Percentiles rank a stretch among this genome's conserved stretches.
These are phyloP conservation scores for Lipomyces kockii DNA, from an alignment of 805 yeast genomes.

Conservation along the genomic window DNA sequence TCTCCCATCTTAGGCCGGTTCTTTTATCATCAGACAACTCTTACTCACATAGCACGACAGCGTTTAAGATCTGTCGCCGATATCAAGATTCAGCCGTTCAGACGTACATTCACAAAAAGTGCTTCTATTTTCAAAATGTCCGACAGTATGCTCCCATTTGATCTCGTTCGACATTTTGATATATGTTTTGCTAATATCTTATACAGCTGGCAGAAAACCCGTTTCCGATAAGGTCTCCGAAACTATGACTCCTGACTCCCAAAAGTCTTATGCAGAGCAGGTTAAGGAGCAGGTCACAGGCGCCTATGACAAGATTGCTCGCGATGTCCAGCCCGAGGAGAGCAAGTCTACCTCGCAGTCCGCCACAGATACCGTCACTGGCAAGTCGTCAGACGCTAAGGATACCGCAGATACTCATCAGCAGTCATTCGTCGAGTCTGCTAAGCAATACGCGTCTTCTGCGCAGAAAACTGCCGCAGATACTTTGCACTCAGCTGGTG, in stretches of 20 bases:
- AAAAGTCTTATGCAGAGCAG: constrained; percentile 67
- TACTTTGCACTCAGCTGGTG: constrained; percentile 44
- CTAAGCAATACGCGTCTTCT: constrained; percentile 40
- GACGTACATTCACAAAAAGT: constrained; percentile 7
- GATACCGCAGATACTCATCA: constrained; percentile 57
- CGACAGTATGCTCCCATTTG: constrained; percentile 16
- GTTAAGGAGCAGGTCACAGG: constrained; percentile 74
- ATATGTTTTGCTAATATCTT: neutral
- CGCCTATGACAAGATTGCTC: constrained; percentile 66
- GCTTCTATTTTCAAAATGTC: constrained; percentile 20
- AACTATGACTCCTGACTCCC: constrained; percentile 68
- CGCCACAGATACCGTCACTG: constrained; percentile 61
- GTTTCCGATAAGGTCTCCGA: constrained; percentile 71
- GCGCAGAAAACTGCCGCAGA: constrained; percentile 41
- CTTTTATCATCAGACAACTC: too few relatives aligned
- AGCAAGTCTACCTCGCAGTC: constrained; percentile 74
- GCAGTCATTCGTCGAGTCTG: constrained; percentile 40
- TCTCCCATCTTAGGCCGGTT: neutral
- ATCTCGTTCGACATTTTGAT: neutral
- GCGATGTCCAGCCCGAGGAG: constrained; percentile 62
- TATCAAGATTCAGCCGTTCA: constrained; percentile 17
- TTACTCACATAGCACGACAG: too few relatives aligned
- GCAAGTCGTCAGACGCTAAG: constrained; percentile 56
- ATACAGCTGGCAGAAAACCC: constrained; percentile 69
- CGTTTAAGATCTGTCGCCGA: too few relatives aligned